Conservation (phyloP, 305 asterid species). For the Fraxinus sp. region DNA sequence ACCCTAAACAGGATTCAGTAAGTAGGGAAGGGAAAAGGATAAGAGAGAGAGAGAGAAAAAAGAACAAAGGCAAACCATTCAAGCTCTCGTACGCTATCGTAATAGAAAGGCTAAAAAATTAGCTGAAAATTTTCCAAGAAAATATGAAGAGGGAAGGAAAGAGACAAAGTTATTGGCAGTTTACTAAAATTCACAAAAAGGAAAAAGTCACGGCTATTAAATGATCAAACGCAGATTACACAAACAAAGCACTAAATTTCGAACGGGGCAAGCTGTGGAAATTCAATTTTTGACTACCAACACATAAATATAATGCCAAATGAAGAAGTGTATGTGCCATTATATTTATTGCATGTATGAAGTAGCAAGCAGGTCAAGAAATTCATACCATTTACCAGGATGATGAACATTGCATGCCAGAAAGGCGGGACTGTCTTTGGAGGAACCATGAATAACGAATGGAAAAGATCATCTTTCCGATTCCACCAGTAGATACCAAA, state of each 20-base stretch:
- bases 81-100: background rate
- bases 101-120: background rate
- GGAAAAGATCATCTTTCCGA: constrained; percentile 54
- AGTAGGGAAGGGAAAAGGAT: background rate
- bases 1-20: background rate
- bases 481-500: constrained; percentile 81
- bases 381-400: constrained; percentile 71
- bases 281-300: background rate
- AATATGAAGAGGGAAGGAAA: background rate
- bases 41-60: background rate
- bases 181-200: background rate
- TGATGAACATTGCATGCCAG: constrained; percentile 80
- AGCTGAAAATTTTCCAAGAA: background rate
- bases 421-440: constrained; percentile 81
- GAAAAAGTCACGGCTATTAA: background rate
- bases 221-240: constrained; percentile 9
- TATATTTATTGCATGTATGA: background rate
- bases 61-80: background rate
- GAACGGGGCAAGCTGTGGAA: background rate
- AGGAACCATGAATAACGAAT: constrained; percentile 80
- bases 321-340: constrained; percentile 6
- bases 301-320: constrained; percentile 20
- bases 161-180: background rate
- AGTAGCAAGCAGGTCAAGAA: constrained; percentile 21
- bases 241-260: constrained; percentile 5